Conservation (phyloP, 2,329 filamentous ascomycete species). For the Arthroderma uncinatum region DNA sequence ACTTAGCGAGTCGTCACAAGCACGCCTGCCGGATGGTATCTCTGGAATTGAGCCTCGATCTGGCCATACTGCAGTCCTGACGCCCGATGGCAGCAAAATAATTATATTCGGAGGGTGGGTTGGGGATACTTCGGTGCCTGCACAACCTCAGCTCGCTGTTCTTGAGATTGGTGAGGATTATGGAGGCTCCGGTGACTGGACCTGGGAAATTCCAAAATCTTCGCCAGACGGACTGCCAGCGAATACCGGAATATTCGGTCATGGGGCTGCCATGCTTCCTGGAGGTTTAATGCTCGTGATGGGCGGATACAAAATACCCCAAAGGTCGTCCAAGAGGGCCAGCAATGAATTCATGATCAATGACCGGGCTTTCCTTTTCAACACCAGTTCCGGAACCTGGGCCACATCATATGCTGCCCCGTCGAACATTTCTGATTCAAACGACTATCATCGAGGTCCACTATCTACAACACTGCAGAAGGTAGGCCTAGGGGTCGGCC, state of each 20-base stretch:
- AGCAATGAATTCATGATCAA: slow-evolving; percentile 26
- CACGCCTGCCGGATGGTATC: slow-evolving; percentile 45
- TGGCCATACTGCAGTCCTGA: slow-evolving; percentile 76
- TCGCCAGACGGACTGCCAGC: slow-evolving; percentile 32
- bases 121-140: slow-evolving; percentile 62
- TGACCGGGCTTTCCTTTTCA: slow-evolving; percentile 46
- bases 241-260: slow-evolving; percentile 47
- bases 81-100: slow-evolving; percentile 64
- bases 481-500: slow-evolving; percentile 52
- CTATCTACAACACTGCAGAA: slow-evolving; percentile 32
- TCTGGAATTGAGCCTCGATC: slow-evolving; percentile 63
- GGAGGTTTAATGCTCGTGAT: slow-evolving; percentile 51
- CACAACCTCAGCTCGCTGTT: slow-evolving; percentile 68
- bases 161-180: slow-evolving; percentile 65
- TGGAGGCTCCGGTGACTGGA: slow-evolving; percentile 40
- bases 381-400: slow-evolving; percentile 51
- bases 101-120: slow-evolving; percentile 88
- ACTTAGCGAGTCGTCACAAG: slow-evolving; percentile 35
- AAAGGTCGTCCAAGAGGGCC: slow-evolving; percentile 30
- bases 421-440: slow-evolving; percentile 17
- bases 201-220: slow-evolving; percentile 32
- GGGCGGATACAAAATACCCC: slow-evolving; percentile 46
- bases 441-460: slow-evolving; percentile 14
- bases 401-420: slow-evolving; percentile 46
- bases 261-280: slow-evolving; percentile 51